phyloP scores from a whole-genome alignment of 257 asterid species.

The Scutellaria barbata region DNA sequence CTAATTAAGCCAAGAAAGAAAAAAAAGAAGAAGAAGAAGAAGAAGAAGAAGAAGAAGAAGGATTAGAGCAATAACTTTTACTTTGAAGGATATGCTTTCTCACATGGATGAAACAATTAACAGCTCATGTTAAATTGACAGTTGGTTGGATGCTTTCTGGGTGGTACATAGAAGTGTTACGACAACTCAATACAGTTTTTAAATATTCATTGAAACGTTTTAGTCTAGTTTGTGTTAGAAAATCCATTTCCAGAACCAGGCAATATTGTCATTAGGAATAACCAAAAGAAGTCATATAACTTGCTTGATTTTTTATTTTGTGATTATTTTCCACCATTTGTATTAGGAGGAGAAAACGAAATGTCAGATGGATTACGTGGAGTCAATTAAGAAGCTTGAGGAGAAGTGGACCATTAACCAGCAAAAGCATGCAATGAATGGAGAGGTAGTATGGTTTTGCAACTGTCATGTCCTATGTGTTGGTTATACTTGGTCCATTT shows the following conservation, averaged over 20 bases:
- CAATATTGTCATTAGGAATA: constrained; percentile 5
- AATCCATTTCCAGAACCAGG: constrained; percentile 29
- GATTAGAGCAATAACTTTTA: constrained; percentile 17
- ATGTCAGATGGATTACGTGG: constrained; percentile 98
- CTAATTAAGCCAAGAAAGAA: neutral
- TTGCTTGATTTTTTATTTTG: constrained; percentile 14
- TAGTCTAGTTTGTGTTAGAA: neutral
- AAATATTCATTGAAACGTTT: neutral
- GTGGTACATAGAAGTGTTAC: neutral
- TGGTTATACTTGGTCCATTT: constrained; percentile 22
- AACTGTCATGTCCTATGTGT: constrained; percentile 22
- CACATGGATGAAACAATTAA: constrained; percentile 25
- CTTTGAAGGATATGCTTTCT: constrained; percentile 13
- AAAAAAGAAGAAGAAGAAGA: neutral
- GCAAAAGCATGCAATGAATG: constrained; percentile 64
- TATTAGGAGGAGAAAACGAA: constrained; percentile 90
- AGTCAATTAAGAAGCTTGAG: constrained; percentile 95
- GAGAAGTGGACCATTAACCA: constrained; percentile 91
- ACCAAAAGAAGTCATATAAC: neutral
- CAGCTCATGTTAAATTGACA: constrained; percentile 8
- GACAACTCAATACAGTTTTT: neutral
- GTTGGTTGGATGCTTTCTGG: constrained; percentile 26
- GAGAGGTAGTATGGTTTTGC: constrained; percentile 62
- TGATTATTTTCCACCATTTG: constrained; percentile 21
- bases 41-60: neutral